Percentiles rank a stretch among this genome's conserved stretches.
Evolutionary conservation across 176 grass and related monocot species (phyloP).

Genomic region (Carex myosuroides): DNA sequence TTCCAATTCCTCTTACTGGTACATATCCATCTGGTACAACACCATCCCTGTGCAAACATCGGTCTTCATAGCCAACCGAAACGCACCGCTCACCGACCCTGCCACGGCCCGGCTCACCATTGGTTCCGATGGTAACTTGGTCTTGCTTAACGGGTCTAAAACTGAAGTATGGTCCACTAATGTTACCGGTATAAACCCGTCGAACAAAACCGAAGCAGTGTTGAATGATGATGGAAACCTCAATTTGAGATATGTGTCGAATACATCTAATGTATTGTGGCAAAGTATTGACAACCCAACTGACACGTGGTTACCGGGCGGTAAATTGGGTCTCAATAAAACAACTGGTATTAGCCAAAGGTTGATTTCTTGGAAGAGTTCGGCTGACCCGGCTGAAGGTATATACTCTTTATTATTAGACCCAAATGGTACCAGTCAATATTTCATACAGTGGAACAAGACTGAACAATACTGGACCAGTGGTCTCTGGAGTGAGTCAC

Average conservation of each 20-base stretch:
- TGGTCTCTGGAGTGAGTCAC: constrained; percentile 34
- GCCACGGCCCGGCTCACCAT: constrained; percentile 39
- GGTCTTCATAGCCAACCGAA: constrained; percentile 50
- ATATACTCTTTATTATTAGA: constrained; percentile 61
- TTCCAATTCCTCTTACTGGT: constrained; percentile 32
- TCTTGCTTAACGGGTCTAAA: constrained; percentile 57
- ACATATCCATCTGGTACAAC: constrained; percentile 94
- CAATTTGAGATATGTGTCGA: constrained; percentile 36
- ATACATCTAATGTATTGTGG: constrained; percentile 55
- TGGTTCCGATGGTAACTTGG: constrained; percentile 53
- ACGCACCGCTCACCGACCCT: constrained; percentile 34
- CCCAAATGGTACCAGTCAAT: constrained; percentile 48
- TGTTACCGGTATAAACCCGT: constrained; percentile 16
- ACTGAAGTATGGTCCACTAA: constrained; percentile 53
- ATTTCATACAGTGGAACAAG: constrained; percentile 72
- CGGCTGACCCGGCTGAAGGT: constrained; percentile 43
- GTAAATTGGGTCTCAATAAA: constrained; percentile 69
- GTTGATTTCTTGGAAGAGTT: constrained; percentile 53
- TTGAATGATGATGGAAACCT: constrained; percentile 57
- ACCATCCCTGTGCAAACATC: constrained; percentile 27
- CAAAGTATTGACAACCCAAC: constrained; percentile 69
- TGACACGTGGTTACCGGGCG: constrained; percentile 60
- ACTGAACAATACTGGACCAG: constrained; percentile 45
- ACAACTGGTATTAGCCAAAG: constrained; percentile 38
- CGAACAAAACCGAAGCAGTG: constrained; percentile 41